Conservation (phyloP, 176 grass and related monocot genomes). For the Lolium rigidum region DNA sequence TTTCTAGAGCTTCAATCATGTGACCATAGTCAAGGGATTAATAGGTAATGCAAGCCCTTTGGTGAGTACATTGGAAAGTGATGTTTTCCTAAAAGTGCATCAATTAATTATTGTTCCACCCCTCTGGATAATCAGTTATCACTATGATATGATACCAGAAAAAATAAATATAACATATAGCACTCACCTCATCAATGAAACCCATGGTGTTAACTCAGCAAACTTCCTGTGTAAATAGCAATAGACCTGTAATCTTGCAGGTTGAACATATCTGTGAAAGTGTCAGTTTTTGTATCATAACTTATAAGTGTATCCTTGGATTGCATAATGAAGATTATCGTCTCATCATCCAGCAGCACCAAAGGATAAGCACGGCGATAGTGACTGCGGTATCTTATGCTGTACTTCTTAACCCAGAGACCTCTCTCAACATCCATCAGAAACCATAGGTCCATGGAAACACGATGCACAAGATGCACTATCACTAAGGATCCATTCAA, state of each 20-base stretch:
- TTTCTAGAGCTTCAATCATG: neutral
- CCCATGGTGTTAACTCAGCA: neutral
- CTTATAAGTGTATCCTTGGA: neutral
- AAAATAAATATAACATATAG: neutral
- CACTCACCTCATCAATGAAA: neutral
- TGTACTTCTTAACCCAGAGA: constrained; percentile 35
- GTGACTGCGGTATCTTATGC: neutral
- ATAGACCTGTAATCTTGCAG: constrained; percentile 21
- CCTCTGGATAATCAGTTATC: neutral
- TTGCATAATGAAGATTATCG: neutral
- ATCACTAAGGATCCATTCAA: constrained; percentile 30
- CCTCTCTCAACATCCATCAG: constrained; percentile 15
- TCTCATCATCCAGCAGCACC: constrained; percentile 22
- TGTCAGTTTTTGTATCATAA: constrained; percentile 29
- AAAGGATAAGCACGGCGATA: neutral
- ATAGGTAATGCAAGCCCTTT: neutral
- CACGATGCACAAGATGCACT: neutral
- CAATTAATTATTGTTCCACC: neutral
- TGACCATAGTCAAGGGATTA: neutral
- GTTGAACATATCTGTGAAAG: neutral
- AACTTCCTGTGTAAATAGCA: constrained; percentile 33
- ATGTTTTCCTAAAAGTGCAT: neutral
- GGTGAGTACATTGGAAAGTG: neutral
- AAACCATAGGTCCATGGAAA: constrained; percentile 31
- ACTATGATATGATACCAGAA: neutral